Base-by-base conservation (phyloP, 202 grass and related monocot species). In the Tripidium arundinaceum region DNA sequence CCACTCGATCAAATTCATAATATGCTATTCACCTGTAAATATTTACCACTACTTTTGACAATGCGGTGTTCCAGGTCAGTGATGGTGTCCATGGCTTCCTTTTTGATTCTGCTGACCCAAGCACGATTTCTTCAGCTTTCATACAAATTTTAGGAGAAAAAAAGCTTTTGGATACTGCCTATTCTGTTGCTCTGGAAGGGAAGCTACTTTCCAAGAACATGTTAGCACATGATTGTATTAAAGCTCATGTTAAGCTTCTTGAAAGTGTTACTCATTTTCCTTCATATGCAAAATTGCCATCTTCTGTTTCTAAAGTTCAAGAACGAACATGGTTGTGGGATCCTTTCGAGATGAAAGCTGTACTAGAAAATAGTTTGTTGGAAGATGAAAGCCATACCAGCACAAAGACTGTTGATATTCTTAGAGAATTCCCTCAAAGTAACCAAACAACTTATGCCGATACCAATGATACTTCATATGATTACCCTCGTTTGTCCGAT, bases 311-410 rank as follows among this genome's bases (percentile, higher is more conserved):
- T 86, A 55, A 94, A 80, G 75, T 93, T 74, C 76, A 89, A 89
- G 92, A 95, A 65, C 88, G 70, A 55, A 84, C 79, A 74, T 98
- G 96, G 96, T 90, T 90, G 70, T 95, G 96, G 96, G 88, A 89
- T 80, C 79, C 74, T 78, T 90, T 93, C 15, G 86, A 87, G 78
- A 90, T 68, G 41, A 88, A 91, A 82, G 68, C 52, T 71, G 63
- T 29, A 78, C 70, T 89, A 67, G 80, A 74, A 83, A 86, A 83
- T 72, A 55, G 63, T 83, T 72, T 54, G 33, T 71, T 38, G 38
- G 66, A 79, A 70, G 69, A 29, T 79, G 74, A 88, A 65, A 70
- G 55, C 37, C 57, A 84, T 77, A 40, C 24, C 22, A 39, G 74
- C 43, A 52, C 46, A 77, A 95, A 72, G 68, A 74, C 80, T 74